Evolutionary conservation across 495 filamentous ascomycete species (phyloP), one percentile per base, ranked within the genome.

Genomic region (Aspergillus panamensis): DNA sequence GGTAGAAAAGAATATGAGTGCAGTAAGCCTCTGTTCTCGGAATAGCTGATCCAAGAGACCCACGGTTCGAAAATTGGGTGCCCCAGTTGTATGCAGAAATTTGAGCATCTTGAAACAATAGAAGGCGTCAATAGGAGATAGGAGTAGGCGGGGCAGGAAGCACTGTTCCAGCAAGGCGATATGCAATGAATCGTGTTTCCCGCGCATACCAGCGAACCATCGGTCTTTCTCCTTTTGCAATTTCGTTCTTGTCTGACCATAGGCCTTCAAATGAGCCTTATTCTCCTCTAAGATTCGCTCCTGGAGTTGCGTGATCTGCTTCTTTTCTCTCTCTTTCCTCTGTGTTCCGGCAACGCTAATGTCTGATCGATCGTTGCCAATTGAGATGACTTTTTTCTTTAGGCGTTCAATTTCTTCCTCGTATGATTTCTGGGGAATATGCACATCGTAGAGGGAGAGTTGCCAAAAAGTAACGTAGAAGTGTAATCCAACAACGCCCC

Each of bases 381-480:
- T 75, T 4, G 79, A 71, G 48, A 80, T 72, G 6, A 87, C 74
- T 63, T 82, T 80, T 47, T 81, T 82, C 55, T 84, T 80, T 42
- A 88, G 74, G 6, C 83, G 78, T 6, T 78, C 79, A 31, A 80
- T 82, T 61, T 95, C 93, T 12, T 82, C 77, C 9, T 86, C 76
- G 68, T 97, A 97, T 51, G 84, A 87, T 43, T 82, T 79, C 52
- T 82, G 79, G 1, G 89, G 88, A 40, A 89, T 81, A 37, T 83
- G 78, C 31, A 99, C 75, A 68, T 97, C 94, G 21, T 87, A 83
- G 13, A 92, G 82, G 20, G 89, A 84, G 14, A 96, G 79, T 48
- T 91, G 86, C 95, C 95, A 99, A 77, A 99, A 99, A 3, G 89
- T 89, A 30, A 90, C 85, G 66, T 91, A 96, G 68, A 96, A 95